These are phyloP conservation scores for Incumbomyces lentus DNA, from an alignment of 2,329 filamentous ascomycete genomes.

Conservation along the genomic window DNA sequence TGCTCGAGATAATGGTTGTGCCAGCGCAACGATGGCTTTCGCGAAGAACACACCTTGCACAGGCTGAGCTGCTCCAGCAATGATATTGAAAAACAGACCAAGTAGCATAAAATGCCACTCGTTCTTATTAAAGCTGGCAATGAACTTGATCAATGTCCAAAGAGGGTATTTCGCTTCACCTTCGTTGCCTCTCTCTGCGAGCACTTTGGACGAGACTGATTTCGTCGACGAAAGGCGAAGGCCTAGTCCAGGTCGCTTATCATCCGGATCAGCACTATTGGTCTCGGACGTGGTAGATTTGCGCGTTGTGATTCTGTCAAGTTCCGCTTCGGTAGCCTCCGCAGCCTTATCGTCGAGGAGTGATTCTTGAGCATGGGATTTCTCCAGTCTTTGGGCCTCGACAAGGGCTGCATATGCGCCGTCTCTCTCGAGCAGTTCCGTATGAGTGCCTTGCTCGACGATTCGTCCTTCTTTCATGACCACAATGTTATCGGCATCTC, in stretches of 20 bases:
- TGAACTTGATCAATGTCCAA: constrained; percentile 67
- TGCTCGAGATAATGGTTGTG: constrained; percentile 44
- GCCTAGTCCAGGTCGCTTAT: constrained; percentile 27
- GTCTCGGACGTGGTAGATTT: constrained; percentile 17
- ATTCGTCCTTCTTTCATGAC: constrained; percentile 82
- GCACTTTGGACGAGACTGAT: constrained; percentile 58
- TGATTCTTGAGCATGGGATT: constrained; percentile 35
- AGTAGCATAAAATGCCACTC: constrained; percentile 64
- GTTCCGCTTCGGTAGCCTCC: constrained; percentile 22
- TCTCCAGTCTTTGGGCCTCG: constrained; percentile 71
- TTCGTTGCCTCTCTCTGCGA: constrained; percentile 47
- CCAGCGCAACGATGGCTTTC: constrained; percentile 69
- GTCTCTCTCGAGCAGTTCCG: constrained; percentile 58
- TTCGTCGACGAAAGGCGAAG: constrained; percentile 41
- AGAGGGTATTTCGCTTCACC: constrained; percentile 53
- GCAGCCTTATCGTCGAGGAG: constrained; percentile 15
- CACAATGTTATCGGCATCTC: constrained; percentile 87
- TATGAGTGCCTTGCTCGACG: constrained; percentile 82
- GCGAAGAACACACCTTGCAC: constrained; percentile 73
- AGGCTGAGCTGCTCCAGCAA: constrained; percentile 74
- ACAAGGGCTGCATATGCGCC: constrained; percentile 78
- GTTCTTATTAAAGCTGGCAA: constrained; percentile 64
- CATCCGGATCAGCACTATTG: constrained; percentile 21
- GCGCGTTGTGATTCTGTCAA: constrained; percentile 26
- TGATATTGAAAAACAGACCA: constrained; percentile 62